Evolutionary conservation across 2,329 filamentous ascomycete species (phyloP), one percentile per base, ranked within the genome.

Genomic region (Penicillium oxalicum): DNA sequence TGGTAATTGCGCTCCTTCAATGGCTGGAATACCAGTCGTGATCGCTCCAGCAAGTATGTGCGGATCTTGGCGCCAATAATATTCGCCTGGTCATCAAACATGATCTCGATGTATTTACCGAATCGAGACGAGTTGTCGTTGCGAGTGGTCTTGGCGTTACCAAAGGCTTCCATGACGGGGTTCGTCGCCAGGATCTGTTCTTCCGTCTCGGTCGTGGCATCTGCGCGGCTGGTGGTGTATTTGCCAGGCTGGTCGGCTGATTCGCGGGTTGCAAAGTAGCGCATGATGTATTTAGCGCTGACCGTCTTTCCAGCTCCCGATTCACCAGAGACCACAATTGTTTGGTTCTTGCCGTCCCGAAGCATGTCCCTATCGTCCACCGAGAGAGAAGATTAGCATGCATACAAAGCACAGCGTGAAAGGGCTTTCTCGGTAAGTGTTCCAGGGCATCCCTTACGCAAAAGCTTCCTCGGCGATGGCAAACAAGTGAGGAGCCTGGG

Each of bases 221-320:
- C 82, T 35, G 74, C 74, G 61, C 83, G 76, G 52, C 88, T 88
- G 71, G 88, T 93, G 47, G 78, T 78, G 61, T 87, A 84, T 55
- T 83, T 85, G 42, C 86, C 85, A 12, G 89, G 86, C 67, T 91
- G 88, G 62, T 94, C 89, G 48, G 93, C 90, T 6, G 91, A 86
- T 72, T 96, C 93, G 80, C 93, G 84, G 38, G 93, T 98, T 54
- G 93, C 93, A 72, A 98, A 98, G 76, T 98, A 98, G 64, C 93
- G 84, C 93, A 98, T 98, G 69, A 98, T 97, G 74, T 98, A 97
- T 76, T 98, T 98, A 62, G 93, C 93, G 72, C 91, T 97, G 69
- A 98, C 93, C 4, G 93, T 98, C 77, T 98, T 98, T 65, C 93
- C 93, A 56, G 93, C 93, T 80, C 93, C 93, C 47, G 93, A 98